Base-by-base conservation (phyloP, 345 rosid genomes). In the Salix brachista region DNA sequence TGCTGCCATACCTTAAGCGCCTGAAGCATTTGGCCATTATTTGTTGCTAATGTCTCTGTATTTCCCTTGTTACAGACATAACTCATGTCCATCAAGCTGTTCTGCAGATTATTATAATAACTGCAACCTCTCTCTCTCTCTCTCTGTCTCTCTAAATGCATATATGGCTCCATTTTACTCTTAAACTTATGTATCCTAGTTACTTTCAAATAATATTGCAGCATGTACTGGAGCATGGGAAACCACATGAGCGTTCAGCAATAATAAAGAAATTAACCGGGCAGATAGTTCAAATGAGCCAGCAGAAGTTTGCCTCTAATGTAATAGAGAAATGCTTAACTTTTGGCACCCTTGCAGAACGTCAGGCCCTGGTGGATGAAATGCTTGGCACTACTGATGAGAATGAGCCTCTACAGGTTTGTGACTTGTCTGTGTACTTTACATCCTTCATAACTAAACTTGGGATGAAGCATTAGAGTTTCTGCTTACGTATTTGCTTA, bases 261-360 rank as follows among this genome's bases (percentile, higher is more conserved):
- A 90, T 95, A 79, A 90, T 95, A 52, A 88, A 80, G 81, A 90
- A 90, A 73, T 74, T 95, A 72, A 86, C 93, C 13, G 99, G 97
- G 75, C 92, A 90, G 84, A 91, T 95, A 39, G 96, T 95, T 79
- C 90, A 87, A 74, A 95, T 95, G 99, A 95, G 99, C 77, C 99
- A 95, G 84, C 99, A 95, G 79, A 95, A 95, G 85, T 95, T 95
- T 83, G 99, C 99, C n/a, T 95, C 99, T 9, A 95, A 95, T 73
- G 99, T 95, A 72, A 85, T 95, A 61, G 99, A 95, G 83, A 95
- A 95, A 82, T 95, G 99, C 78, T 75, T 95, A 71, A 85, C 90
- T 66, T 95, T 91, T 83, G 97, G 99, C 77, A 85, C 89, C 74
- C 89, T 90, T 58, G 75, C 75, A 60, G 99, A 95, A 79, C 87